Base-by-base conservation (phyloP, 108 stramenopile species). In the Stephanodiscus triporus region DNA sequence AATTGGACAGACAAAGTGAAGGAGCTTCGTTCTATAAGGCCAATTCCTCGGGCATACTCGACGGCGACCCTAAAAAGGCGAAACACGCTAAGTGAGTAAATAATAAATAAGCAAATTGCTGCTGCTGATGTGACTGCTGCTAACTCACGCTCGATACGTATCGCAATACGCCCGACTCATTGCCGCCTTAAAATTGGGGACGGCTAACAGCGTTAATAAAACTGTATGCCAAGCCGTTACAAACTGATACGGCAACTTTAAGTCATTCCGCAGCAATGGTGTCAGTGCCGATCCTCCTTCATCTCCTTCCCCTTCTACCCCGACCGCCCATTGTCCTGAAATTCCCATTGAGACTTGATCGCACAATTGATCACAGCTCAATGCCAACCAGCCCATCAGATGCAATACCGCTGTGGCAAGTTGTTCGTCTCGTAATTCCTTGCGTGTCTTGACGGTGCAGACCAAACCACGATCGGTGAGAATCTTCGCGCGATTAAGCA, bases 1-100 rank as follows among this genome's bases (percentile, higher is more conserved):
- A 97, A 98, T 72, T 98, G 97, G 7, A 95, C 94, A 4, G 76
- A 77, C 37, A 95, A 75, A n/a, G 89, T 88, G 70, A 88, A 97
- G 38, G 84, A 87, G 47, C 86, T 88, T 24, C 90, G 85, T 70
- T 97, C 97, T 55, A 92, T 67, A 4, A 87, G 73, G 13, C 97
- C 97, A 43, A 95, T 80, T 14, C 97, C 97, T 9, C 87, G 76
- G 9, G 90, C 89, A 72, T 92, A 95, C 72, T 93, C 87, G 0
- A 76, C 62, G 8, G 95, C 91, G 40, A 96, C 91, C 9, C 75
- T 69, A 67, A 32, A 54, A 53, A 34, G 2, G 2, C 53, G 27
- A 5, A 32, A 36, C 3, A 56, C 16, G 24, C 4, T 5, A 20
- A 2, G 53, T 54, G 24, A 54, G 11, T 54, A 54, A 57, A 57